phyloP scores from a whole-genome alignment of 1,284 basidiomycete species.

The Cutaneotrichosporon dermatis region DNA sequence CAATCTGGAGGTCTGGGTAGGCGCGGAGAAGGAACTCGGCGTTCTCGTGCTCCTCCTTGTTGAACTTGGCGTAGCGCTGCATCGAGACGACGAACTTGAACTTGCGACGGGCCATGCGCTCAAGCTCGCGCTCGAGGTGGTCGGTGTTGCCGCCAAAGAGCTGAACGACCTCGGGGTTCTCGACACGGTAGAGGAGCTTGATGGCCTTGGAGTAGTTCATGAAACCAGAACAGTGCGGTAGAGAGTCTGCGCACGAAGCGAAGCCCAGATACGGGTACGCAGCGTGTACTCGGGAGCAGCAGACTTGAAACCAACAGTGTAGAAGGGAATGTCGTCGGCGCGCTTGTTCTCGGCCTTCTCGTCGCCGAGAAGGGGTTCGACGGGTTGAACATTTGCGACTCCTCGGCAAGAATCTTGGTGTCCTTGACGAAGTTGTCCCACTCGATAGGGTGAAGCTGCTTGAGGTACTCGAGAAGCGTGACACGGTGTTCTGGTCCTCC shows the following conservation, averaged over 20 bases:
- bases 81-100: slow-evolving; percentile 99
- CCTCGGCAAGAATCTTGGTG: slow-evolving; percentile 97
- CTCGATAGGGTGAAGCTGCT: slow-evolving; percentile 95
- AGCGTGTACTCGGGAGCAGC: slow-evolving; percentile 97
- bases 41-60: slow-evolving; percentile 98
- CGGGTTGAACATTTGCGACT: slow-evolving; percentile 75
- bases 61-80: slow-evolving; percentile 99
- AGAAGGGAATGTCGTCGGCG: slow-evolving; percentile 93
- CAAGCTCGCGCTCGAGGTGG: slow-evolving; percentile 91
- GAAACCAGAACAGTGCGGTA: slow-evolving; percentile 99
- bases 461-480: slow-evolving; percentile 91
- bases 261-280: slow-evolving; percentile 98
- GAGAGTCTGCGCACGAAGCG: slow-evolving; percentile 93
- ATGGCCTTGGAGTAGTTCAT: slow-evolving; percentile 99
- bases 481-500: slow-evolving; percentile 94
- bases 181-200: slow-evolving; percentile 98
- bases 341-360: slow-evolving; percentile 77
- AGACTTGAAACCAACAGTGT: slow-evolving; percentile 99
- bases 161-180: slow-evolving; percentile 98
- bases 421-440: slow-evolving; percentile 99
- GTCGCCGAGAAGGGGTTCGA: slow-evolving; percentile 68
- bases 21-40: slow-evolving; percentile 96
- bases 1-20: slow-evolving; percentile 98
- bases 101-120: slow-evolving; percentile 95
- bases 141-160: slow-evolving; percentile 96